Evolutionary conservation across 257 asterid genomes (phyloP), one percentile per base, ranked within the genome.

Genomic region (Rubia yunnanensis): DNA sequence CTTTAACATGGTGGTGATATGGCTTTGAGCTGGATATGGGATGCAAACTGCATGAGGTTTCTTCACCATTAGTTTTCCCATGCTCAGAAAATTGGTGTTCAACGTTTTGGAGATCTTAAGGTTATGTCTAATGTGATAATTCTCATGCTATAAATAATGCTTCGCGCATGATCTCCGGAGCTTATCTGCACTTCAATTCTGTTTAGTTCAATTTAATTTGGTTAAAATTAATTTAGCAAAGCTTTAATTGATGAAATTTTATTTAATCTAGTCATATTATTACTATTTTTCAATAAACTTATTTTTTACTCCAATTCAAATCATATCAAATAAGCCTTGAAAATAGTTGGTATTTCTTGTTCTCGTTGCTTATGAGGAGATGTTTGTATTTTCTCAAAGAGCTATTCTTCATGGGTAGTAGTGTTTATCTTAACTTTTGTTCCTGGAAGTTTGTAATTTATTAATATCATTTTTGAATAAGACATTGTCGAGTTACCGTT

Each of bases 1-100:
- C 38, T 52, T 73, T 13, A 68, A 48, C 72, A 73, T 73, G 11
- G 77, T 64, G n/a, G 44, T 36, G 1, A 66, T 34, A 41, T 66
- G 77, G 31, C 77, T 70, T 50, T 72, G 77, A 32, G 64, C 59
- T 60, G 77, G 77, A 59, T 28, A 52, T 60, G 77, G 77, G 34
- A 72, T n/a, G 68, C 77, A 72, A 26, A 72, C 56, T 2, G 65
- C 77, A 66, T 72, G 72, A 50, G 58, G 76, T 30, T 66, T 72
- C 38, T 52, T 36, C 27, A 15, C 1, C 13, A 41, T 39, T 24
- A 24, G 1, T 52, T n/a, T 36, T 23, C 54, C 68, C 73, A 69
- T 69, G 5, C 13, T 0, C 1, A 50, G 24, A 18, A 22, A 50
- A 20, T 50, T 41, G 6, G 36, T 32, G 6, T 32, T 44, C 1